Evolutionary conservation across 192 early-diverging fungal species (phyloP).

Genomic region (Rhizophagus sp.): DNA sequence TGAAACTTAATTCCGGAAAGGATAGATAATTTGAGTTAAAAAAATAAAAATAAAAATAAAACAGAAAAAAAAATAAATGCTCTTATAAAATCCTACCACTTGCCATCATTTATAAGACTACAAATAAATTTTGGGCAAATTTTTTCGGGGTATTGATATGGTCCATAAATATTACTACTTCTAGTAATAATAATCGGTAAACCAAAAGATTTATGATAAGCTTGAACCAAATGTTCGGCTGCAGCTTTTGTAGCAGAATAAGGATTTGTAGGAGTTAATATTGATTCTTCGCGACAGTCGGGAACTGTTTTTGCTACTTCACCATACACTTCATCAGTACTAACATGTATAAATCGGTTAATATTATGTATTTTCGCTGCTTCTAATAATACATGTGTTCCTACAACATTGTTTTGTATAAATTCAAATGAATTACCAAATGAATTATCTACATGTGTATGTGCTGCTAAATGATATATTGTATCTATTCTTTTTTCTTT

Average conservation of each 20-base stretch:
- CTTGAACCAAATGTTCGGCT: conserved; percentile 73
- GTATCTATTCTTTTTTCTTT: conserved; percentile 68
- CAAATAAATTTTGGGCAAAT: conserved; percentile 83
- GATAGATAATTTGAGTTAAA: not conserved
- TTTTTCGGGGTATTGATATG: conserved; percentile 83
- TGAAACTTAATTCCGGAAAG: conserved; percentile 39
- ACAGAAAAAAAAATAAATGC: conserved; percentile 3
- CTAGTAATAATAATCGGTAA: conserved; percentile 79
- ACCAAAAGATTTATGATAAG: conserved; percentile 77
- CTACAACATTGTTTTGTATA: conserved; percentile 76
- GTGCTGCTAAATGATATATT: conserved; percentile 79
- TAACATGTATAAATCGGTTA: conserved; percentile 72
- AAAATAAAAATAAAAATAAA: conserved; percentile 17
- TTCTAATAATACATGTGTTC: conserved; percentile 80
- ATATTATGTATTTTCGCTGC: conserved; percentile 55
- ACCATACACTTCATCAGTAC: conserved; percentile 85
- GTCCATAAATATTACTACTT: conserved; percentile 81
- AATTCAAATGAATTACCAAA: conserved; percentile 83
- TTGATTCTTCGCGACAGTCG: conserved; percentile 60
- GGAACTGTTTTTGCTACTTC: conserved; percentile 57
- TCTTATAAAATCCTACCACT: conserved; percentile 42
- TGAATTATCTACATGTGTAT: conserved; percentile 84
- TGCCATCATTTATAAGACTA: conserved; percentile 53
- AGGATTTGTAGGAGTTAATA: conserved; percentile 74
- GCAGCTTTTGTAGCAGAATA: conserved; percentile 88